Percentiles rank a stretch among this genome's conserved stretches.
These are phyloP conservation scores for Ascobolus immersus DNA, from an alignment of 495 filamentous ascomycete species.

Conservation along the genomic window DNA sequence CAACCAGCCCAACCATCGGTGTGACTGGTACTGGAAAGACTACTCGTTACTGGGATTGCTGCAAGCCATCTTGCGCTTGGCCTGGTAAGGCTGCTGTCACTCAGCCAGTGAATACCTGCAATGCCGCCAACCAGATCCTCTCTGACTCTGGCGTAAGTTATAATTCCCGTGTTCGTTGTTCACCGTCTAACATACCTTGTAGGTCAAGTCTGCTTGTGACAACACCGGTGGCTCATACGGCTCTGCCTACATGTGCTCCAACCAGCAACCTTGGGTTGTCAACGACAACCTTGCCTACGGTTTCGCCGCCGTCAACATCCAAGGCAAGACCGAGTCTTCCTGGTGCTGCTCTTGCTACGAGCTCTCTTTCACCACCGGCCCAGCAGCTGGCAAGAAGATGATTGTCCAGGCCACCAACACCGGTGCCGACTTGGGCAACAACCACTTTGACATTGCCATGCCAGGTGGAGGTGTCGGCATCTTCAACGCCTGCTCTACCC, in stretches of 20 bases:
- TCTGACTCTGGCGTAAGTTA: too few relatives aligned
- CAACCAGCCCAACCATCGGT: too few relatives aligned
- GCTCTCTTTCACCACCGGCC: conserved; percentile 34
- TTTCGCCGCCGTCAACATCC: conserved; percentile 33
- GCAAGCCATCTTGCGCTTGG: conserved; percentile 43
- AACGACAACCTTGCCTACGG: conserved; percentile 31
- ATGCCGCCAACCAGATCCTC: conserved; percentile 27
- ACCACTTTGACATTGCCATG: conserved; percentile 39
- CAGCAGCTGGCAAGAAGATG: conserved; percentile 34
- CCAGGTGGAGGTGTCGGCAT: conserved; percentile 40
- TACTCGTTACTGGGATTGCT: conserved; percentile 43
- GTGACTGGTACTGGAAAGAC: too few relatives aligned
- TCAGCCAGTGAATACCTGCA: conserved; percentile 29
- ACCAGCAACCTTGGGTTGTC: conserved; percentile 38
- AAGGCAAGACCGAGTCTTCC: conserved; percentile 24
- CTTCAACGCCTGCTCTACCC: conserved; percentile 35
- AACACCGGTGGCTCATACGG: conserved; percentile 25
- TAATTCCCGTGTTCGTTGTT: too few relatives aligned
- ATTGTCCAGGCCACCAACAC: conserved; percentile 45
- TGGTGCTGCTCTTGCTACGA: conserved; percentile 50
- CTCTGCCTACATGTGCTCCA: conserved; percentile 34
- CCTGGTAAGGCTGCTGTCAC: conserved; percentile 26
- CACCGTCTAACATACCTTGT: too few relatives aligned
- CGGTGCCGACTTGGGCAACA: conserved; percentile 29
- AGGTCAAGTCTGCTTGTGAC: too few relatives aligned